phyloP scores from a whole-genome alignment of 345 rosid genomes.

The Firmiana major region DNA sequence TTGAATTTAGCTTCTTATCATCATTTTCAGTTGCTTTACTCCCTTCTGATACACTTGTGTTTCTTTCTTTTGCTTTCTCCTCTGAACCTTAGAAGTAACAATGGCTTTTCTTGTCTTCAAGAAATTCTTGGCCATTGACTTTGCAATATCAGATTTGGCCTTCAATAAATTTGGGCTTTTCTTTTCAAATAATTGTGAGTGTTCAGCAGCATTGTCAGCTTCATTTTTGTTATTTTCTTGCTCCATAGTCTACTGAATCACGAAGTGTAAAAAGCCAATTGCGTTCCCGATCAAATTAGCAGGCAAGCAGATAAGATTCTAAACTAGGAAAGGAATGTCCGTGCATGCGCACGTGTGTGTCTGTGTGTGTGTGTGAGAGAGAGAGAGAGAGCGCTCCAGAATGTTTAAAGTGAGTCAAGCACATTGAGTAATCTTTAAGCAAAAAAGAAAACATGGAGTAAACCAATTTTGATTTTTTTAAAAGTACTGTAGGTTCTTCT shows the following conservation, averaged over 20 bases:
- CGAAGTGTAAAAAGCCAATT: background rate
- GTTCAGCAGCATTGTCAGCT: slow-evolving; percentile 23
- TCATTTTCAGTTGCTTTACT: slow-evolving; percentile 20
- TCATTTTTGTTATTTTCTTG: slow-evolving; percentile 28
- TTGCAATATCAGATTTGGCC: slow-evolving; percentile 38
- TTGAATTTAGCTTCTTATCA: slow-evolving; percentile 22
- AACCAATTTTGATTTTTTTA: background rate
- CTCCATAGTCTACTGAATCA: slow-evolving; percentile 28
- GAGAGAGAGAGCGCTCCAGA: background rate
- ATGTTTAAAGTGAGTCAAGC: background rate
- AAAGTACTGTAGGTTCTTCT: background rate
- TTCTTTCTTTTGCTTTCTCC: slow-evolving; percentile 24
- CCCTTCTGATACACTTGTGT: slow-evolving; percentile 8
- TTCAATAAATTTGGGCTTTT: slow-evolving; percentile 29
- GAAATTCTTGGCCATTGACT: slow-evolving; percentile 32
- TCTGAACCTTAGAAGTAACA: slow-evolving; percentile 13
- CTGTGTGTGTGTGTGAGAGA: background rate
- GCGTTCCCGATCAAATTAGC: background rate
- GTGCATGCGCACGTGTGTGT: no score
- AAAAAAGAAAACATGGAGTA: background rate
- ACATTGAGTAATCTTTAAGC: background rate
- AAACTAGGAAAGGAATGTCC: background rate
- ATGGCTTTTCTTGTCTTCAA: slow-evolving; percentile 26
- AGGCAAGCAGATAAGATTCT: background rate
- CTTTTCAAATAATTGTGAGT: slow-evolving; percentile 31